Evolutionary conservation across 805 yeast genomes (phyloP).

Genomic region (baker's yeast (Saccharomyces cerevisiae)): DNA sequence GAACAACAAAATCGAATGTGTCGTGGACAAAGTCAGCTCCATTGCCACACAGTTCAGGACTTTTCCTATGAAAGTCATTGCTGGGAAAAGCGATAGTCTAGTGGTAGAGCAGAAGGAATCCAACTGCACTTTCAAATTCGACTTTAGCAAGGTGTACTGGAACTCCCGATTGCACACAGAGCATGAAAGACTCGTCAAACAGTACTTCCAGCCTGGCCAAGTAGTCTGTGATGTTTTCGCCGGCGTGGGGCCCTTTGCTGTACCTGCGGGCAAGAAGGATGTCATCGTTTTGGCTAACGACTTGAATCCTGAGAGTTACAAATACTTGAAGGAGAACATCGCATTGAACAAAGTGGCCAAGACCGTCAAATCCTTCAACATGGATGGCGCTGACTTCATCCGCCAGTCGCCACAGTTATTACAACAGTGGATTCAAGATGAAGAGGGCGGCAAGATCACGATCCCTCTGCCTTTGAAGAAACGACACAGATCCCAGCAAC

Average conservation of each 20-base stretch:
- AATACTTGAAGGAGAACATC: conserved; percentile 61
- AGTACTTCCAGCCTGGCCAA: conserved; percentile 51
- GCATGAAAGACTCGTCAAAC: conserved; percentile 68
- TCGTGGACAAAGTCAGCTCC: conserved; percentile 82
- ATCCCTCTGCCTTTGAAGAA: conserved; percentile 32
- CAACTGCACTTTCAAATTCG: conserved; percentile 77
- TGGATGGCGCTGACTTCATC: conserved; percentile 82
- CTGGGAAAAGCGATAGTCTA: conserved; percentile 64
- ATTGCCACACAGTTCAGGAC: conserved; percentile 87
- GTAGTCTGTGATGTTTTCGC: conserved; percentile 94
- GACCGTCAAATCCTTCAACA: conserved; percentile 55
- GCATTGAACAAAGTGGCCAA: conserved; percentile 49
- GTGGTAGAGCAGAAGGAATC: conserved; percentile 78
- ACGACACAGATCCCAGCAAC: conserved; percentile 29
- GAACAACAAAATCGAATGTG: conserved; percentile 66
- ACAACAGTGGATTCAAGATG: conserved; percentile 35
- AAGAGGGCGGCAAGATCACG: conserved; percentile 32
- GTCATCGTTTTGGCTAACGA: conserved; percentile 86
- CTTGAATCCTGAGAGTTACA: conserved; percentile 78
- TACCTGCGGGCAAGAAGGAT: conserved; percentile 85
- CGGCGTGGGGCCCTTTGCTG: conserved; percentile 97
- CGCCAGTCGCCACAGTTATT: conserved; percentile 47
- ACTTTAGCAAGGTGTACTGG: conserved; percentile 94
- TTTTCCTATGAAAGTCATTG: conserved; percentile 86
- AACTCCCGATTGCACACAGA: conserved; percentile 91